These are phyloP conservation scores for Didymella sp. DNA, from an alignment of 2,329 filamentous ascomycete genomes.

Conservation along the genomic window DNA sequence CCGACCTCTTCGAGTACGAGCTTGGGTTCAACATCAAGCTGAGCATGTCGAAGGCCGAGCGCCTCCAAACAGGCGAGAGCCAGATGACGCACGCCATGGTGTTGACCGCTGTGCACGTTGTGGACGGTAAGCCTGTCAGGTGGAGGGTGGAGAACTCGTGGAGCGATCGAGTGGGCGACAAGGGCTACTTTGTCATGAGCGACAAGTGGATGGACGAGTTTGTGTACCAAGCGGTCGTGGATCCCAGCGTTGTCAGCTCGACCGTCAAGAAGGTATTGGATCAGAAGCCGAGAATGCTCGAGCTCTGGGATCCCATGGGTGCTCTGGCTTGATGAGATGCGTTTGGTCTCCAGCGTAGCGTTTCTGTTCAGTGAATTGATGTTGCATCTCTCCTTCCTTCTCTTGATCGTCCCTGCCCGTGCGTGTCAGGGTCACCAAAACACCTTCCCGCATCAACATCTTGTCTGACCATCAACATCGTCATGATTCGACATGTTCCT, in stretches of 20 bases:
- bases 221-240: slow-evolving; percentile 85
- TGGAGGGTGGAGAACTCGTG: slow-evolving; percentile 92
- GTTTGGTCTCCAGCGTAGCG: slow-evolving; percentile 1
- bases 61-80: slow-evolving; percentile 75
- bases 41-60: slow-evolving; percentile 76
- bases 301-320: slow-evolving; percentile 81
- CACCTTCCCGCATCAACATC: not conserved
- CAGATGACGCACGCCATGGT: slow-evolving; percentile 95
- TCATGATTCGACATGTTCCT: not conserved
- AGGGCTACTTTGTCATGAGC: slow-evolving; percentile 90
- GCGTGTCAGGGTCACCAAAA: not conserved
- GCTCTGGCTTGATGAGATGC: slow-evolving; percentile 60
- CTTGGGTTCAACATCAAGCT: slow-evolving; percentile 82
- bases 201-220: slow-evolving; percentile 72
- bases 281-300: slow-evolving; percentile 68
- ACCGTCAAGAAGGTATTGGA: slow-evolving; percentile 74
- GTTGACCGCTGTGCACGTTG: slow-evolving; percentile 82
- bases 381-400: not conserved
- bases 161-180: slow-evolving; percentile 72
- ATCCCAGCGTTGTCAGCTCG: slow-evolving; percentile 65
- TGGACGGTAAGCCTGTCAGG: slow-evolving; percentile 68
- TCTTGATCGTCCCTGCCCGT: not conserved
- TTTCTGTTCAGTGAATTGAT: not conserved
- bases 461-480: not conserved
- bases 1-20: slow-evolving; percentile 76